Evolutionary conservation across 2,329 filamentous ascomycete species (phyloP).

Genomic region (Thielaviopsis ethacetica): DNA sequence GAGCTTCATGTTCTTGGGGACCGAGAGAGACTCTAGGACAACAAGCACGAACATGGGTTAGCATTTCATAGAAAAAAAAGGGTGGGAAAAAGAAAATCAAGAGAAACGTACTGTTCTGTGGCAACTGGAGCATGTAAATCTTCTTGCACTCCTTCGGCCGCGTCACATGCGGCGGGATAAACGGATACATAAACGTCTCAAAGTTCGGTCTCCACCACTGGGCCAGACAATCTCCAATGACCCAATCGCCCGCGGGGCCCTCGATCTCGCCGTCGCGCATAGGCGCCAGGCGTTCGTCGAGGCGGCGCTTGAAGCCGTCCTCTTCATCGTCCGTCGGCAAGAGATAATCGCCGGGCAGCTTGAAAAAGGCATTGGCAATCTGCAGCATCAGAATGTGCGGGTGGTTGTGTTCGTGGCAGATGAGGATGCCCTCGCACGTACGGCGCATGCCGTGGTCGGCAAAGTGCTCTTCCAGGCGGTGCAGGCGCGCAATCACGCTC

Average conservation of each 20-base stretch:
- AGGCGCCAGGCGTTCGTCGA: conserved; percentile 87
- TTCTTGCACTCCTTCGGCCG: conserved; percentile 99
- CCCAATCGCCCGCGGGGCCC: conserved; percentile 66
- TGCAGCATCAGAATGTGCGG: conserved; percentile 98
- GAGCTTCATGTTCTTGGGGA: conserved; percentile 99
- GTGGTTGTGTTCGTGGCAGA: conserved; percentile 98
- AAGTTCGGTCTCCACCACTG: conserved; percentile 99
- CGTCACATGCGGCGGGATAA: conserved; percentile 89
- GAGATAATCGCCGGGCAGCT: conserved; percentile 92
- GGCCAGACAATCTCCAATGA: conserved; percentile 83
- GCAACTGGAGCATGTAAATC: conserved; percentile 90
- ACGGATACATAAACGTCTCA: conserved; percentile 99
- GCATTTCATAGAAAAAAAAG: background rate
- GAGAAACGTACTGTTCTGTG: conserved; percentile 58
- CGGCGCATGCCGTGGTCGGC: conserved; percentile 84
- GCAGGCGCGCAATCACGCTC: conserved; percentile 79
- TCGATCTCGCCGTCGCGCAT: conserved; percentile 79
- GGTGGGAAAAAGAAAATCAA: background rate
- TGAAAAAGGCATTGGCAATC: conserved; percentile 99
- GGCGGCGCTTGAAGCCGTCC: conserved; percentile 78
- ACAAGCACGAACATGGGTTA: conserved; percentile 13
- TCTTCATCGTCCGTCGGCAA: conserved; percentile 80
- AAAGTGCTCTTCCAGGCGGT: conserved; percentile 93
- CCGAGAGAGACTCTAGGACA: conserved; percentile 69
- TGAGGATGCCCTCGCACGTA: conserved; percentile 89